Evolutionary conservation across 139 green algal genomes (phyloP).

Genomic region (Closterium sp.): DNA sequence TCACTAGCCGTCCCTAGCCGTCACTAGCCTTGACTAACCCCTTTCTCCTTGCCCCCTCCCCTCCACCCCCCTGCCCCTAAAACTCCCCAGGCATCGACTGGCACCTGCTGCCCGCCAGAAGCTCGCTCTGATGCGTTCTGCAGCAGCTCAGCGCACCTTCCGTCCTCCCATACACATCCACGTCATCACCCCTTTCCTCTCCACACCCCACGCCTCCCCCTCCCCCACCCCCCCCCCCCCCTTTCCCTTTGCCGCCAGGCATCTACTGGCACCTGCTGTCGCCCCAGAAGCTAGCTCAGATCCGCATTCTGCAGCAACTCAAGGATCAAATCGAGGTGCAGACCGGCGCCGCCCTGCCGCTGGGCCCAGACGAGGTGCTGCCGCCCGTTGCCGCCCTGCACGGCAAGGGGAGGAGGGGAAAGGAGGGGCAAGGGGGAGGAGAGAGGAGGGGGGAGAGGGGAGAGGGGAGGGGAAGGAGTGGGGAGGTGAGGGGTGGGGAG

Average conservation of each 20-base stretch:
- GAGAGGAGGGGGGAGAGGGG: neutral
- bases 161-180: too few relatives aligned
- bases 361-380: conserved; percentile 18
- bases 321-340: conserved; percentile 24
- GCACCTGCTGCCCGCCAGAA: conserved; percentile 68
- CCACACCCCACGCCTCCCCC: too few relatives aligned
- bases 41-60: too few relatives aligned
- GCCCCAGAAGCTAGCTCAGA: conserved; percentile 63
- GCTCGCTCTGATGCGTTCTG: conserved; percentile 51
- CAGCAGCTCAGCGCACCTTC: conserved; percentile 12
- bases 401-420: neutral
- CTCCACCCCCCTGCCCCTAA: too few relatives aligned
- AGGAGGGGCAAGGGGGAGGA: neutral
- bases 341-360: conserved; percentile 4
- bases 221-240: too few relatives aligned
- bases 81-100: conserved; percentile 74
- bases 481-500: neutral
- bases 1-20: too few relatives aligned
- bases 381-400: conserved; percentile 11
- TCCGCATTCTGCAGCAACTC: conserved; percentile 27
- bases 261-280: conserved; percentile 75
- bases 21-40: too few relatives aligned
- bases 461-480: neutral
- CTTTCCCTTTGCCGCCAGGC: conserved; percentile 33
- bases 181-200: too few relatives aligned